Percentiles rank a stretch among this genome's conserved stretches.
These are phyloP conservation scores for Fusarium buxicola DNA, from an alignment of 2,329 filamentous ascomycete species.

Conservation along the genomic window DNA sequence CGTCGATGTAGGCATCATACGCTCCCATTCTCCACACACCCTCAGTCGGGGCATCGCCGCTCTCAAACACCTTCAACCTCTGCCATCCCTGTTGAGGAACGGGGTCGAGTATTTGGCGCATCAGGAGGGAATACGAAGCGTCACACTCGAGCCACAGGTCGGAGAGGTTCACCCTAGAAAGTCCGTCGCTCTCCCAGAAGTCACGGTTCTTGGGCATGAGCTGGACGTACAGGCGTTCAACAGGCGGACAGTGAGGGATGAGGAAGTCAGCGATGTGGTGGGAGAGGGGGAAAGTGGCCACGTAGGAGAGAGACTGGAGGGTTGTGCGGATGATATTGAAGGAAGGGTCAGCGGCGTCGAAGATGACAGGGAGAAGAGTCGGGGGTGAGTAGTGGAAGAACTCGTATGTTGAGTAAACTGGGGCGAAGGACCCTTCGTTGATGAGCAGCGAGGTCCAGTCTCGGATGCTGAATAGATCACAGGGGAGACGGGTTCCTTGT, in stretches of 20 bases:
- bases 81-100: conserved; percentile 50
- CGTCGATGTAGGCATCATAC: conserved; percentile 53
- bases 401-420: conserved; percentile 77
- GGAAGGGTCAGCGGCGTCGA: conserved; percentile 56
- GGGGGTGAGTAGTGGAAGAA: conserved; percentile 75
- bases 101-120: conserved; percentile 53
- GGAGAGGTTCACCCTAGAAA: conserved; percentile 55
- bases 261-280: conserved; percentile 67
- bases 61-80: conserved; percentile 61
- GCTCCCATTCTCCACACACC: conserved; percentile 61
- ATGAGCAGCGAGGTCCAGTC: conserved; percentile 74
- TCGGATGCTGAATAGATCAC: conserved; percentile 66
- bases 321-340: conserved; percentile 52
- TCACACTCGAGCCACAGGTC: conserved; percentile 67
- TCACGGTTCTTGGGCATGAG: conserved; percentile 54
- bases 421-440: conserved; percentile 81
- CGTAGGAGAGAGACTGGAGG: conserved; percentile 66
- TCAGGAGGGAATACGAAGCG: conserved; percentile 61
- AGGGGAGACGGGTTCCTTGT: conserved; percentile 39
- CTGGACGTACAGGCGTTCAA: conserved; percentile 68
- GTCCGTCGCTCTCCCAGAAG: conserved; percentile 52
- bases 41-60: conserved; percentile 59
- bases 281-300: conserved; percentile 75
- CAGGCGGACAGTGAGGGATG: conserved; percentile 59
- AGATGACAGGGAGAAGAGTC: conserved; percentile 67